A percentile compares a stretch with the other conserved stretches of the same genome.
These are phyloP conservation scores for Neurospora sp. DNA, from an alignment of 495 filamentous ascomycete species.

Conservation along the genomic window DNA sequence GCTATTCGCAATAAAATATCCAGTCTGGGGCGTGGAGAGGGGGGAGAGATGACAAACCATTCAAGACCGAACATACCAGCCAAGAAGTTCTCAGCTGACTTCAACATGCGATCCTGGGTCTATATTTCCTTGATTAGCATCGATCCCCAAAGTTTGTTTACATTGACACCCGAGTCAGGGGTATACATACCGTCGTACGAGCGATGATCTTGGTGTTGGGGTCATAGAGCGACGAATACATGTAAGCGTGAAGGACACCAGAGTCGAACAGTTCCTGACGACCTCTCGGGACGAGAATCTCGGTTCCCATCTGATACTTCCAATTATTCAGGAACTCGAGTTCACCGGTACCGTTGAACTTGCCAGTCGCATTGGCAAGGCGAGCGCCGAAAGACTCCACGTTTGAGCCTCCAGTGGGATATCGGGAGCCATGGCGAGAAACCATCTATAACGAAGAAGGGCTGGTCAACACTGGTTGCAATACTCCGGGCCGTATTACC, in stretches of 20 bases:
- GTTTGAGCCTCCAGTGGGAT: conserved; percentile 56
- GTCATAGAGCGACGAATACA: conserved; percentile 52
- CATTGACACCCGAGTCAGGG: conserved; percentile 53
- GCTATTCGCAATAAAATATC: conserved; percentile 5
- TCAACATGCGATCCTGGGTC: conserved; percentile 62
- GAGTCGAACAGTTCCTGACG: conserved; percentile 63
- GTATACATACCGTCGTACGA: conserved; percentile 47
- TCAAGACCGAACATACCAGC: conserved; percentile 59
- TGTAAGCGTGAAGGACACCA: conserved; percentile 51
- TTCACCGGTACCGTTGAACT: conserved; percentile 41
- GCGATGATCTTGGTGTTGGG: conserved; percentile 52
- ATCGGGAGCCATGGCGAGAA: conserved; percentile 70
- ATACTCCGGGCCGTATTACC: not conserved
- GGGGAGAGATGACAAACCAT: conserved; percentile 24
- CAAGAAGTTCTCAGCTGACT: conserved; percentile 63
- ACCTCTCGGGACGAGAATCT: conserved; percentile 52
- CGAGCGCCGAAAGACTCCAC: conserved; percentile 45
- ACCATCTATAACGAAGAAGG: conserved; percentile 51
- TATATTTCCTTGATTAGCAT: conserved; percentile 28
- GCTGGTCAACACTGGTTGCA: not conserved
- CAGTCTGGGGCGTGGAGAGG: not conserved
- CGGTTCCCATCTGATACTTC: conserved; percentile 61
- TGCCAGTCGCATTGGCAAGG: conserved; percentile 42
- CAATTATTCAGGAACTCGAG: conserved; percentile 55
- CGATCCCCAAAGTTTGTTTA: conserved; percentile 23